phyloP scores from a whole-genome alignment of 73 alveolate genomes.

The Tetrahymena malaccensis region DNA sequence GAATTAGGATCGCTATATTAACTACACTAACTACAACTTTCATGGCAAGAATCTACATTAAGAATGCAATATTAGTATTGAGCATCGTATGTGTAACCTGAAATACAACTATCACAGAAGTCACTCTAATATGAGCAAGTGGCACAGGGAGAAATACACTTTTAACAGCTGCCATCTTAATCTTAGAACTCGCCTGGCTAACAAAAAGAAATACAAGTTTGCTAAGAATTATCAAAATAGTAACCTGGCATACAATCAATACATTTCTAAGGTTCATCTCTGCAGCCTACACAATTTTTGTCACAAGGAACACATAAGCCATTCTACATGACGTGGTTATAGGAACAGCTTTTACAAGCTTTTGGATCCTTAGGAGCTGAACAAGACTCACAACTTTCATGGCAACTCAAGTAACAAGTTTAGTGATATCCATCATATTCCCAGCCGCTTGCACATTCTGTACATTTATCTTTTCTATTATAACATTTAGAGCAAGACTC shows the following conservation, averaged over 20 bases:
- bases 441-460: neutral
- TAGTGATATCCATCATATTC: neutral
- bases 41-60: neutral
- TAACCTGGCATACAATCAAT: too few species aligned
- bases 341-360: neutral
- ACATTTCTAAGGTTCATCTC: too few species aligned
- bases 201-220: neutral
- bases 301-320: too few species aligned
- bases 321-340: too few species aligned
- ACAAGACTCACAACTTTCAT: neutral
- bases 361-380: neutral
- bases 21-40: neutral
- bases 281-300: too few species aligned
- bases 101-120: neutral
- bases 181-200: neutral
- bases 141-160: neutral
- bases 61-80: neutral
- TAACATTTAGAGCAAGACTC: neutral
- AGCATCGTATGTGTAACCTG: neutral
- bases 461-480: neutral
- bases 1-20: neutral
- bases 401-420: neutral
- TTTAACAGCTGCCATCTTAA: neutral
- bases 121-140: neutral
- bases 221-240: neutral